phyloP scores from a whole-genome alignment of 257 asterid species.

The Fraxinus quadrangulata region DNA sequence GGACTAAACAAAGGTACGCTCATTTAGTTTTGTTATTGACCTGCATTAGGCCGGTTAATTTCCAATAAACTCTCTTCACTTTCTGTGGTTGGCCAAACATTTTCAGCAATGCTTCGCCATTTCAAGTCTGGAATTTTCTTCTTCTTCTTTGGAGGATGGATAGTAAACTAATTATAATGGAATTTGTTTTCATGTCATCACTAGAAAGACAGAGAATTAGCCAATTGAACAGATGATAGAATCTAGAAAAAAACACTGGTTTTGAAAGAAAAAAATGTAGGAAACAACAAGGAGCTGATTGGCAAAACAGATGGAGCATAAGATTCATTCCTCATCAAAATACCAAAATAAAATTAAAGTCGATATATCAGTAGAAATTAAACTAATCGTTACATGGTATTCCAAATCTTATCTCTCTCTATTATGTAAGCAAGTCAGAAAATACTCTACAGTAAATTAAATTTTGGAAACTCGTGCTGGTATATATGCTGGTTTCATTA shows the following conservation, averaged over 20 bases:
- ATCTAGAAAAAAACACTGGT: conserved; percentile 52
- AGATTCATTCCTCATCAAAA: neutral
- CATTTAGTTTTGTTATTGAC: conserved; percentile 47
- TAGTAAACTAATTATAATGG: conserved; percentile 54
- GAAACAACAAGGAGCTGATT: conserved; percentile 8
- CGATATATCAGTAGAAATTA: no score
- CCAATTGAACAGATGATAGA: conserved; percentile 71
- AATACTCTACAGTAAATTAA: no score
- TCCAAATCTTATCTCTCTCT: no score
- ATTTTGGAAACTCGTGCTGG: no score
- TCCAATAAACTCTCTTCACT: conserved; percentile 71
- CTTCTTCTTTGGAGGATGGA: conserved; percentile 82
- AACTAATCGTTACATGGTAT: no score
- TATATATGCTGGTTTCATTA: no score
- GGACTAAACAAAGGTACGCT: conserved; percentile 45
- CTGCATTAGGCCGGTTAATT: conserved; percentile 70
- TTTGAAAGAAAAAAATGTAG: conserved; percentile 60
- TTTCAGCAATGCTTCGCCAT: conserved; percentile 70
- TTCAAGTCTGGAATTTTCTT: conserved; percentile 63
- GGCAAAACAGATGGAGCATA: conserved; percentile 19
- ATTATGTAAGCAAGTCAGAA: no score
- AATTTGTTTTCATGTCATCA: conserved; percentile 50
- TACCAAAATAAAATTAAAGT: no score
- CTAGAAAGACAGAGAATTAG: conserved; percentile 84
- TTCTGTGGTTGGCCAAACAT: conserved; percentile 58